phyloP scores from a whole-genome alignment of 495 filamentous ascomycete species.

The Bombardia bombarda region DNA sequence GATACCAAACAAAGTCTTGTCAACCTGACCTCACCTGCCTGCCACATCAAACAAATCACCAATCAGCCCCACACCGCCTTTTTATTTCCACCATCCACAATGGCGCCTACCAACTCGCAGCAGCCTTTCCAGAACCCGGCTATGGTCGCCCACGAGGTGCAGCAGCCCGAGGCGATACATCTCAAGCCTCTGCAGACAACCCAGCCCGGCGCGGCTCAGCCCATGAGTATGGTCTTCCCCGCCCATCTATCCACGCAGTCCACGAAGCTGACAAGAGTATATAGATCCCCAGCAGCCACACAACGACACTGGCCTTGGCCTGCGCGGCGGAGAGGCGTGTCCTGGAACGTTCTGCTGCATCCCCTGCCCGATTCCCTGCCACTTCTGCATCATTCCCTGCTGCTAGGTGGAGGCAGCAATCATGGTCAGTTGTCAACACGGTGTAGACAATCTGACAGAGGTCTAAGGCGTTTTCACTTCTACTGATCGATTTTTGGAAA shows the following conservation, averaged over 20 bases:
- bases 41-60: too few relatives aligned
- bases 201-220: conserved; percentile 22
- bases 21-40: too few relatives aligned
- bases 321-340: conserved; percentile 33
- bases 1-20: too few relatives aligned
- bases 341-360: conserved; percentile 37
- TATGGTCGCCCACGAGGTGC: neutral
- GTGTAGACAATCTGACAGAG: neutral
- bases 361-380: conserved; percentile 35
- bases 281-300: conserved; percentile 32
- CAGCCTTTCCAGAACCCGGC: neutral
- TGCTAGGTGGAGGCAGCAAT: neutral
- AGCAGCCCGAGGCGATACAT: conserved; percentile 9
- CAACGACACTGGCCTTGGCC: conserved; percentile 20
- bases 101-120: neutral
- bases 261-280: neutral
- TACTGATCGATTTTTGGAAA: too few relatives aligned
- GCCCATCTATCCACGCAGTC: neutral
- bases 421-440: neutral
- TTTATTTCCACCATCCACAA: neutral
- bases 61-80: too few relatives aligned
- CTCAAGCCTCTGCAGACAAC: conserved; percentile 14
- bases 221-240: conserved; percentile 24
- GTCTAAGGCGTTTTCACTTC: too few relatives aligned
- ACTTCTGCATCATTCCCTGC: conserved; percentile 36